phyloP scores from a whole-genome alignment of 169 alveolate species.

The Plasmodium gallinaceum region DNA sequence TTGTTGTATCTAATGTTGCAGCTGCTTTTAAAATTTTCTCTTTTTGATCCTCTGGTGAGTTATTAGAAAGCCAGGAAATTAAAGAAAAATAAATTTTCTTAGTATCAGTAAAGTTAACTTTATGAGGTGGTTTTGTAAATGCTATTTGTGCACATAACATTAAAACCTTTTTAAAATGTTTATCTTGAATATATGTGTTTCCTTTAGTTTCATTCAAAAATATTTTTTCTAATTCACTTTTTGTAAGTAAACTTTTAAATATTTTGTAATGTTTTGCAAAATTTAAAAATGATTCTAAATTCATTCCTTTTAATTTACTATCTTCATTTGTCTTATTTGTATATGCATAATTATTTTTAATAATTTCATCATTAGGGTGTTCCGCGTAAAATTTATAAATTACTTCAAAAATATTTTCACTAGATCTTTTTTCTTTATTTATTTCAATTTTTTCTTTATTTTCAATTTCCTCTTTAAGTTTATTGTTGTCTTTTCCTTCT shows the following conservation, averaged over 20 bases:
- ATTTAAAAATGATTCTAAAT: constrained; percentile 36
- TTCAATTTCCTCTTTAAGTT: background rate
- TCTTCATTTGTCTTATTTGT: background rate
- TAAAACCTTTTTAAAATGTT: constrained; percentile 51
- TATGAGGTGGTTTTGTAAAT: constrained; percentile 74
- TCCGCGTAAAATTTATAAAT: constrained; percentile 26
- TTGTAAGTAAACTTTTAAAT: constrained; percentile 52
- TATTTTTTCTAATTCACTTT: constrained; percentile 60
- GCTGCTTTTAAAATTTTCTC: background rate
- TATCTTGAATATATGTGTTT: constrained; percentile 33
- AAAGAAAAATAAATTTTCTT: constrained; percentile 36
- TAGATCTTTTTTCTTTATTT: background rate
- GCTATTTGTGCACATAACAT: constrained; percentile 63
- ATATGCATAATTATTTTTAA: background rate
- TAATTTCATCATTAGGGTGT: background rate
- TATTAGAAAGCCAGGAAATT: constrained; percentile 36
- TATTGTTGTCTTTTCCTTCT: background rate
- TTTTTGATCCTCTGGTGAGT: constrained; percentile 59
- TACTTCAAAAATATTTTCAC: constrained; percentile 38
- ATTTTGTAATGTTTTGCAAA: constrained; percentile 60
- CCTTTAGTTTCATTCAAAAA: constrained; percentile 67
- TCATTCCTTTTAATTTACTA: constrained; percentile 30
- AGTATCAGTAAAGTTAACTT: constrained; percentile 48
- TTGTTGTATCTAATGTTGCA: background rate
- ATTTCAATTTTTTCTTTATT: background rate